A percentile compares a stretch with the other conserved stretches of the same genome.
phyloP scores from a whole-genome alignment of 768 basidiomycete species.

The Rhodocollybia butyracea region DNA sequence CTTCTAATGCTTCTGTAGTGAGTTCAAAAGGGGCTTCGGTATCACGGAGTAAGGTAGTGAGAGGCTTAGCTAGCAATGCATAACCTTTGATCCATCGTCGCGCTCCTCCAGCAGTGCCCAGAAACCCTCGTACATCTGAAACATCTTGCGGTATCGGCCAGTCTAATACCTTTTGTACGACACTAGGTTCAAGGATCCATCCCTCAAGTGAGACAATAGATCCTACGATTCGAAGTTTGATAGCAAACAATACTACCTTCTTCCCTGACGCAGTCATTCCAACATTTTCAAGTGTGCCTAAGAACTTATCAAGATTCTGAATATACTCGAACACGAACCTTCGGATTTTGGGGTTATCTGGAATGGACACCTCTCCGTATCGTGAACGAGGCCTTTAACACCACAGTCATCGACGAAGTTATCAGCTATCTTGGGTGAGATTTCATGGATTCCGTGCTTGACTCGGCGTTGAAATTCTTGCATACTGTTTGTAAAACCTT shows the following conservation, averaged over 20 bases:
- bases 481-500: conserved; percentile 9
- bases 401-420: conserved; percentile 24
- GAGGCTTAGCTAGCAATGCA: neutral
- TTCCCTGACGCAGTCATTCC: neutral
- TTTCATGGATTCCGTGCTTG: neutral
- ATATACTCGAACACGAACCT: conserved; percentile 28
- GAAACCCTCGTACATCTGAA: too few relatives aligned
- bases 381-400: conserved; percentile 15
- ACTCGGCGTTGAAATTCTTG: conserved; percentile 3
- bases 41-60: neutral
- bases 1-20: neutral
- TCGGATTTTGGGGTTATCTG: conserved; percentile 20
- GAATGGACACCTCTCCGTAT: conserved; percentile 21
- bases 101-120: too few relatives aligned
- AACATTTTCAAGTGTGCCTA: neutral
- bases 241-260: neutral
- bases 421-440: neutral
- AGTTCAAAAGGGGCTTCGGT: neutral
- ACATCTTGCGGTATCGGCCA: too few relatives aligned
- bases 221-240: neutral
- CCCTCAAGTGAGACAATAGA: neutral
- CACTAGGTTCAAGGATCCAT: too few relatives aligned
- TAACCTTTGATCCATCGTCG: neutral
- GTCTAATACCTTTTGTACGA: too few relatives aligned
- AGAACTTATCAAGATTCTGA: conserved; percentile 4